Conservation (phyloP, 306 rosid genomes). For the Ceratonia siliqua region DNA sequence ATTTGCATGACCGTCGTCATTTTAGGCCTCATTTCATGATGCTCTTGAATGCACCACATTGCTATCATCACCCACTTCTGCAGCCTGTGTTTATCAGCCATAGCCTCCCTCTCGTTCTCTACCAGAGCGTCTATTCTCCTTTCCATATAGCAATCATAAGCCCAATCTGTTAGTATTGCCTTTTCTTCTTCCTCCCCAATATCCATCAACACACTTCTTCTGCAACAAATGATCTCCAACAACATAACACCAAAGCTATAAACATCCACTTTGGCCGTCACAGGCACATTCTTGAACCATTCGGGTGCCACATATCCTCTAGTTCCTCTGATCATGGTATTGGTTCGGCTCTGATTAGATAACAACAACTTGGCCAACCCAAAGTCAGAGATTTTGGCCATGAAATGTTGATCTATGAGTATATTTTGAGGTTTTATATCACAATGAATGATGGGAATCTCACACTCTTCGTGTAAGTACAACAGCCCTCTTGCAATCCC, state of each 20-base stretch:
- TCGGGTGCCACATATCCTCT: conserved; percentile 53
- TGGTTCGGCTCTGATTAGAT: conserved; percentile 38
- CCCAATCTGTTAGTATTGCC: conserved; percentile 45
- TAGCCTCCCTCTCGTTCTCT: conserved; percentile 43
- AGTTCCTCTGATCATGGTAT: conserved; percentile 49
- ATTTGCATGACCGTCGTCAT: conserved; percentile 46
- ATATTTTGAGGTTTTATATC: conserved; percentile 54
- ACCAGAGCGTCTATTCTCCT: conserved; percentile 33
- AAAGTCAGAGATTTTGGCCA: conserved; percentile 42
- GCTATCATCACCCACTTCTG: conserved; percentile 41
- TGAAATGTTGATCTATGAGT: conserved; percentile 37
- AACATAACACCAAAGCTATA: conserved; percentile 48
- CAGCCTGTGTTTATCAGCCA: conserved; percentile 33
- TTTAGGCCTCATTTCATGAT: conserved; percentile 41
- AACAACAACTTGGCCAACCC: conserved; percentile 48
- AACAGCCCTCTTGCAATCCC: conserved; percentile 48
- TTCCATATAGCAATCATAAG: conserved; percentile 41
- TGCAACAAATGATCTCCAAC: conserved; percentile 47
- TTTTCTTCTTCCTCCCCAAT: conserved; percentile 33
- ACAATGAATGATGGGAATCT: conserved; percentile 47
- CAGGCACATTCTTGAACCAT: conserved; percentile 52
- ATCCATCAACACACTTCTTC: conserved; percentile 42
- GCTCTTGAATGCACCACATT: conserved; percentile 52
- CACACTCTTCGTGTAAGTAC: conserved; percentile 55
- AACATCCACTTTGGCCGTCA: conserved; percentile 49